Conservation (phyloP, 129 eudicot genomes). For the Scalesia atractyloides region DNA sequence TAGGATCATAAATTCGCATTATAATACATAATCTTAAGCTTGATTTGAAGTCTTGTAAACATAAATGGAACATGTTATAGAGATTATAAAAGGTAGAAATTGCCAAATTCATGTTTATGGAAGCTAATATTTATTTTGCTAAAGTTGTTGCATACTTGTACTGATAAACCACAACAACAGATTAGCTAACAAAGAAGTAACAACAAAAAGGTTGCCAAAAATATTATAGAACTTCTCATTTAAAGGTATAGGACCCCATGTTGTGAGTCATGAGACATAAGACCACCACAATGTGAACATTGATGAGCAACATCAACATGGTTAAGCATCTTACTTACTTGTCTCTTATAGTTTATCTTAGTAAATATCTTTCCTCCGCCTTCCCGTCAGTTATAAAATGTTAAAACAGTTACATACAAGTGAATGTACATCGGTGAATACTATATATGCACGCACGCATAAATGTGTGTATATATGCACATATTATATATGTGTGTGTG, state of each 20-base stretch:
- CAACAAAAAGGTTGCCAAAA: constrained; percentile 1
- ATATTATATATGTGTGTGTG: constrained; percentile 10
- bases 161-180: neutral
- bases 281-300: neutral
- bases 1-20: neutral
- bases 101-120: neutral
- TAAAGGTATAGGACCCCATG: neutral
- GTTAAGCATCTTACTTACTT: neutral
- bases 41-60: neutral
- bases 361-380: neutral
- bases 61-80: neutral
- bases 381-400: neutral
- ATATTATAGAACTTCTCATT: neutral
- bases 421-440: neutral
- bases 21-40: neutral
- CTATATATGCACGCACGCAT: neutral
- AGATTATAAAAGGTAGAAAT: neutral
- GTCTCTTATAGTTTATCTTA: constrained; percentile 1
- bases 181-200: neutral
- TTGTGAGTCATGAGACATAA: neutral
- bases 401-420: neutral
- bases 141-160: neutral
- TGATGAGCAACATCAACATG: constrained; percentile 1
- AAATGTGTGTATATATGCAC: neutral
- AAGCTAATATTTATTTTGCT: neutral